A percentile compares a stretch with the other conserved stretches of the same genome.
Conservation (phyloP, 495 filamentous ascomycete species). For the Sabuloglossum arenarium region DNA sequence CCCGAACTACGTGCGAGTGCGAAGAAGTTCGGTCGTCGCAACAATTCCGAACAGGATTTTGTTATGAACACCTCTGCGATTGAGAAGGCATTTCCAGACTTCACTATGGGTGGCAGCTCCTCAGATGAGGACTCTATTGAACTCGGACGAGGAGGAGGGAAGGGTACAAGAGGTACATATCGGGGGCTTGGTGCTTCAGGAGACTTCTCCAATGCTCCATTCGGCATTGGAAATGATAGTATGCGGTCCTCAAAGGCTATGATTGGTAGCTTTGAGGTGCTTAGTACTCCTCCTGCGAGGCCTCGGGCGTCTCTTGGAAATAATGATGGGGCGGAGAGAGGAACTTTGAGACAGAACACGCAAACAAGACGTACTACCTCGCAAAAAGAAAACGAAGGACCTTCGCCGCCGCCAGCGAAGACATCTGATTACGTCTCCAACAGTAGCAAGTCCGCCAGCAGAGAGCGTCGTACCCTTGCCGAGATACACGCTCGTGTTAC, state of each 20-base stretch:
- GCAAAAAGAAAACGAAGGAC: constrained; percentile 26
- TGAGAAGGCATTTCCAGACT: constrained; percentile 4
- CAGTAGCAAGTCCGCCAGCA: constrained; percentile 9
- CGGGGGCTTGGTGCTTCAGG: neutral
- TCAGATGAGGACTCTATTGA: constrained; percentile 8
- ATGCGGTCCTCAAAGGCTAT: neutral
- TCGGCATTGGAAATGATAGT: neutral
- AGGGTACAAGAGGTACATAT: neutral
- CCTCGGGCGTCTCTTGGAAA: neutral
- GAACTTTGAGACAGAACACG: neutral
- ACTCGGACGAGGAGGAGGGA: constrained; percentile 3
- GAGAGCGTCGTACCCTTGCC: constrained; percentile 18
- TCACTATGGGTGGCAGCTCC: neutral
- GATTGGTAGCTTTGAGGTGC: neutral
- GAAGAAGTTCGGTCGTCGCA: constrained; percentile 12
- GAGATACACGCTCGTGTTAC: constrained; percentile 34
- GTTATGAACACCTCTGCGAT: constrained; percentile 3
- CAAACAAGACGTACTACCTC: constrained; percentile 5
- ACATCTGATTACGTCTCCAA: constrained; percentile 13
- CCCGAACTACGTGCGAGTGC: constrained; percentile 19
- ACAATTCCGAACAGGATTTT: constrained; percentile 11
- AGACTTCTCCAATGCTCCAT: constrained; percentile 2
- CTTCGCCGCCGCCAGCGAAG: constrained; percentile 14
- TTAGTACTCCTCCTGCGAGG: neutral
- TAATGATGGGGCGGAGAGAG: neutral